Evolutionary conservation across 208 protist genomes (phyloP).

Genomic region (Trichomonas gallinae): DNA sequence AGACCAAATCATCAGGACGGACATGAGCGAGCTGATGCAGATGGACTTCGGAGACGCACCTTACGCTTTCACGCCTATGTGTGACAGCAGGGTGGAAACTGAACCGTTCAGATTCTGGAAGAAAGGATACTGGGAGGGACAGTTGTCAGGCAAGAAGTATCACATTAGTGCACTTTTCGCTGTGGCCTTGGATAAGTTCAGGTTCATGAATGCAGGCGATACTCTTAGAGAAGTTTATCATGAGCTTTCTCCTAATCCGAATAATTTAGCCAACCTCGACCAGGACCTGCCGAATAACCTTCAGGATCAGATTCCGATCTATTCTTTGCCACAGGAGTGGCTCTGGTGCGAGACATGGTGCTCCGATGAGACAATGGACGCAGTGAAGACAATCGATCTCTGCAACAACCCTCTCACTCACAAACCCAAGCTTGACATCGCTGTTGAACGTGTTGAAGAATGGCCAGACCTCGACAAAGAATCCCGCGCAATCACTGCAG

Average conservation of each 20-base stretch:
- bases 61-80: conserved; percentile 90
- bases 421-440: conserved; percentile 44
- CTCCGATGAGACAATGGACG: conserved; percentile 29
- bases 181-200: conserved; percentile 45
- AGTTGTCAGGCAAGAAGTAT: conserved; percentile 39
- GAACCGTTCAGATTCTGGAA: conserved; percentile 56
- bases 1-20: conserved; percentile 72
- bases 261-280: conserved; percentile 36
- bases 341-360: conserved; percentile 55
- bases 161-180: conserved; percentile 50
- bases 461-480: conserved; percentile 4
- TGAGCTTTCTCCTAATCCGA: conserved; percentile 39
- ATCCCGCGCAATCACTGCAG: background rate
- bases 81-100: conserved; percentile 68
- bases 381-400: conserved; percentile 51
- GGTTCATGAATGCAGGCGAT: conserved; percentile 38
- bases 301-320: conserved; percentile 45
- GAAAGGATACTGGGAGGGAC: conserved; percentile 26
- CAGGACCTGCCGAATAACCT: conserved; percentile 52
- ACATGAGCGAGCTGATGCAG: conserved; percentile 79
- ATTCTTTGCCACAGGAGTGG: conserved; percentile 51
- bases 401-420: conserved; percentile 57
- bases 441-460: background rate
- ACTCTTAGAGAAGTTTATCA: conserved; percentile 44
- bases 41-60: conserved; percentile 74